Evolutionary conservation across 2,329 filamentous ascomycete genomes (phyloP).

Genomic region (Chaetomium sp.): DNA sequence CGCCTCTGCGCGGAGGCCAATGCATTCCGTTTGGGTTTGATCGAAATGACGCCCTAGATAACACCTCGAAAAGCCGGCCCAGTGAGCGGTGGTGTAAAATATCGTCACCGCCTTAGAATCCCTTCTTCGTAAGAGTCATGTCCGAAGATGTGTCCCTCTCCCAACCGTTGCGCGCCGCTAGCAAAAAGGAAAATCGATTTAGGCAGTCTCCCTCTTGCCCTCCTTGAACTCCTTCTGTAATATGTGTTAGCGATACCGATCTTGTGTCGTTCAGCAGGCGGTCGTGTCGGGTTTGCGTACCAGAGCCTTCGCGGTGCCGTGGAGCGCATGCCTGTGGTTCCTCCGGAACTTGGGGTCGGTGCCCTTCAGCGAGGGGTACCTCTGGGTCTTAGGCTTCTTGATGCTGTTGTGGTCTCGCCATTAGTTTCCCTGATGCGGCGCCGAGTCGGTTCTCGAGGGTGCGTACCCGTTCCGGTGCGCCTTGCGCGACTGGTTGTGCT

Average conservation of each 20-base stretch:
- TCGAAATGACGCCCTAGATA: slow-evolving; percentile 37
- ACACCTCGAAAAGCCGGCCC: slow-evolving; percentile 37
- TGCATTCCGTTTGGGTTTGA: slow-evolving; percentile 34
- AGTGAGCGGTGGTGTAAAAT: slow-evolving; percentile 27
- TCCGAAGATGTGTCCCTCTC: slow-evolving; percentile 29
- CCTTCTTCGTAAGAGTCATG: slow-evolving; percentile 37
- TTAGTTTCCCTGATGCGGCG: slow-evolving; percentile 21
- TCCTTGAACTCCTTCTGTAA: slow-evolving; percentile 94
- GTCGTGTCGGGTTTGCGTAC: slow-evolving; percentile 59
- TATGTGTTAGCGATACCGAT: slow-evolving; percentile 38
- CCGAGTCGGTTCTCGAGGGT: slow-evolving; percentile 23
- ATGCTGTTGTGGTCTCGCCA: slow-evolving; percentile 64
- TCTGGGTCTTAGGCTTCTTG: slow-evolving; percentile 99
- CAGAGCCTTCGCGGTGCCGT: slow-evolving; percentile 97
- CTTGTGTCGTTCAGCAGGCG: slow-evolving; percentile 8
- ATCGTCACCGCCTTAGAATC: slow-evolving; percentile 30
- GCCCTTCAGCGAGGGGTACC: slow-evolving; percentile 98
- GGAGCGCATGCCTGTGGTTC: slow-evolving; percentile 99
- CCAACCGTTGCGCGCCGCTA: slow-evolving; percentile 25
- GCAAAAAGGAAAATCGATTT: slow-evolving; percentile 31
- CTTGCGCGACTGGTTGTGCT: slow-evolving; percentile 98
- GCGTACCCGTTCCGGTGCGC: slow-evolving; percentile 98
- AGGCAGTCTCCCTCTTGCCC: slow-evolving; percentile 60
- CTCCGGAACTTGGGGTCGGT: slow-evolving; percentile 99
- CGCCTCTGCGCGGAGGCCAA: slow-evolving; percentile 32